phyloP scores from a whole-genome alignment of 768 basidiomycete species.

The Lactarius evosmus region DNA sequence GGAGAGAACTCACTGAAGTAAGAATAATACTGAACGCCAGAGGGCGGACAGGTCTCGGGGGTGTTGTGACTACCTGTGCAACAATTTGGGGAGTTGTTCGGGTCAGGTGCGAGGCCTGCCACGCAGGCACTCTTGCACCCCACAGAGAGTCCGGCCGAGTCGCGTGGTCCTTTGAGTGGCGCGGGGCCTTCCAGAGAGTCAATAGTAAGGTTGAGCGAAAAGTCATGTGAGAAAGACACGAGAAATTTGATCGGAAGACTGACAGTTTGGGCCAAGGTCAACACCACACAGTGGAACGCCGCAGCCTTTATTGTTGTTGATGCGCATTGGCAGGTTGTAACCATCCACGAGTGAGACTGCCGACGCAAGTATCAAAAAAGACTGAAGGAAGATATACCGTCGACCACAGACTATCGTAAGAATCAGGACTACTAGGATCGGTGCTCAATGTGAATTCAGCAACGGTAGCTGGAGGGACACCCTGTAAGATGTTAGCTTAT shows the following conservation, averaged over 20 bases:
- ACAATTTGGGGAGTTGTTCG: slow-evolving; percentile 58
- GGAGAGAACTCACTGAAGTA: too few species aligned
- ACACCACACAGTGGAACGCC: slow-evolving; percentile 37
- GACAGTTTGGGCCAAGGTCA: slow-evolving; percentile 39
- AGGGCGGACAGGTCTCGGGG: slow-evolving; percentile 52
- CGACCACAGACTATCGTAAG: slow-evolving; percentile 32
- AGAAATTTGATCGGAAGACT: neutral
- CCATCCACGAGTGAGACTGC: slow-evolving; percentile 35
- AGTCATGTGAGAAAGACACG: neutral
- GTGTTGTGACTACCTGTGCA: slow-evolving; percentile 56
- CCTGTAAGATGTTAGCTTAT: slow-evolving; percentile 25
- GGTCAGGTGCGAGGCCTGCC: slow-evolving; percentile 41
- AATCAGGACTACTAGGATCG: slow-evolving; percentile 31
- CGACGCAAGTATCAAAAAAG: slow-evolving; percentile 26
- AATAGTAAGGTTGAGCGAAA: neutral
- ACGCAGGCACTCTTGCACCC: slow-evolving; percentile 46
- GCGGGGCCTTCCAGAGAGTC: slow-evolving; percentile 35
- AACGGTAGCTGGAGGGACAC: slow-evolving; percentile 37
- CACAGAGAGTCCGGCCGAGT: slow-evolving; percentile 38
- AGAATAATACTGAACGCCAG: slow-evolving; percentile 40
- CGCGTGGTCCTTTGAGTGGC: slow-evolving; percentile 36
- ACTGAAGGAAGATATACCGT: neutral
- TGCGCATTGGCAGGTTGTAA: slow-evolving; percentile 37
- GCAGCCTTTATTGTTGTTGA: slow-evolving; percentile 36
- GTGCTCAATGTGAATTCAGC: slow-evolving; percentile 38